Conservation (phyloP, 2,329 filamentous ascomycete genomes). For the Botrytis deweyae region DNA sequence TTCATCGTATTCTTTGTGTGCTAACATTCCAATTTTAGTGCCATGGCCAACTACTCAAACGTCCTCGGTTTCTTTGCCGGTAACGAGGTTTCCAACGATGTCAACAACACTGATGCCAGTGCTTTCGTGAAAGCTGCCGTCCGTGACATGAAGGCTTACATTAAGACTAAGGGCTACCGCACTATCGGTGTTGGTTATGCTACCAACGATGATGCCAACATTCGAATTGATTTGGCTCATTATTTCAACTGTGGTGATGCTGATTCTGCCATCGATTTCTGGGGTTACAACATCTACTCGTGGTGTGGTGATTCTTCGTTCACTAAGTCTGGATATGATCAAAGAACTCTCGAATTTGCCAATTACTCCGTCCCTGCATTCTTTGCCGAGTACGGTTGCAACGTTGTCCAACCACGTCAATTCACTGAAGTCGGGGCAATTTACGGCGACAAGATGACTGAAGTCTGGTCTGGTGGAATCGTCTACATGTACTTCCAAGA, state of each 20-base stretch:
- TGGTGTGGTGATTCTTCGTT: constrained; percentile 91
- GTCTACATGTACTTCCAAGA: constrained; percentile 99
- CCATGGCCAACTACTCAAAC: constrained; percentile 80
- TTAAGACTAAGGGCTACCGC: constrained; percentile 75
- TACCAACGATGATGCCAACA: constrained; percentile 85
- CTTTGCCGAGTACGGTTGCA: constrained; percentile 99
- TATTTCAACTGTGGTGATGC: constrained; percentile 90
- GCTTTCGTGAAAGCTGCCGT: constrained; percentile 98
- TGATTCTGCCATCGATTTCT: constrained; percentile 80
- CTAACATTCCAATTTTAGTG: constrained; percentile 33
- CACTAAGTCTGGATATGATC: constrained; percentile 72
- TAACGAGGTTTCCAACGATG: constrained; percentile 91
- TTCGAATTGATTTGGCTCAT: constrained; percentile 77
- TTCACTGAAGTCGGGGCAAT: constrained; percentile 85
- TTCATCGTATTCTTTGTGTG: not conserved
- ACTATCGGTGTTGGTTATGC: constrained; percentile 90
- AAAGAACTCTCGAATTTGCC: constrained; percentile 81
- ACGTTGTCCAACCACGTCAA: constrained; percentile 63
- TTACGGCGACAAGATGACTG: constrained; percentile 77
- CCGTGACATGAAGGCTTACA: constrained; percentile 93
- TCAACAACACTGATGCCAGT: constrained; percentile 84
- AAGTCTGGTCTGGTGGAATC: constrained; percentile 91
- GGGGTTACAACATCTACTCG: constrained; percentile 99
- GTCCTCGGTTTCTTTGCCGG: constrained; percentile 97
- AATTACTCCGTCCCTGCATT: constrained; percentile 93